Base-by-base conservation (phyloP, 2,329 filamentous ascomycete genomes). In the Fusarium goolgardi region DNA sequence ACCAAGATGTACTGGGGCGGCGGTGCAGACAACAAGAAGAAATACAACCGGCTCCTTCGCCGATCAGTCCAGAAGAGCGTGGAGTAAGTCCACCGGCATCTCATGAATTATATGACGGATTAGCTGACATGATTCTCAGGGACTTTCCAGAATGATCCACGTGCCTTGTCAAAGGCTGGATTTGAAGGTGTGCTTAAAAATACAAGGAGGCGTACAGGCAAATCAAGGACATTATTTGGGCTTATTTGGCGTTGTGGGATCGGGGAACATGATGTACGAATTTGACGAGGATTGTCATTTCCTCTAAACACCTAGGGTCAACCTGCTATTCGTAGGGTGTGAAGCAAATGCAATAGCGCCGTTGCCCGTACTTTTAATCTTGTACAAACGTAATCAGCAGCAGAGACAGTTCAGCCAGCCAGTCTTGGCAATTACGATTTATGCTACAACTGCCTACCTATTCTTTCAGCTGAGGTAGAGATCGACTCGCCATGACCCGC, bases 1-100 rank as follows among this genome's bases (percentile, higher is more conserved):
- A 90, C 91, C 40, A 92, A 90, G 77, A 82, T 98, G 45, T 96
- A 91, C 75, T 99, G 96, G 95, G 94, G 94, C 5, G 85, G 85
- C 6, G 80, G 86, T 1, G 61, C 76, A 4, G 90, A 94, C 4
- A 90, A 95, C 54, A 91, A 92, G 76, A 97, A 94, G 79, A 81
- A 88, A 69, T 98, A 98, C 81, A 94, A 91, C 73, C 88, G 95
- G 54, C 88, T 88, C 64, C 83, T 98, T 65, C 88, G 95, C 54
- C 86, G 93, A 72, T 92, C 91, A 12, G 91, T 96, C 5, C 91
- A 90, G 76, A 81, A 86, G 68, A 90, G 87, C 73, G 84, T 88
- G 80, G 88, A 90, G 83, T 89, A 80, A 78, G 82, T 54, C 39
- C 54, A 27, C 39, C 20, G 16, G 6, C 3, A 20, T 10, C 18